phyloP scores from a whole-genome alignment of 495 filamentous ascomycete species.

The Aspergillus homomorphus region DNA sequence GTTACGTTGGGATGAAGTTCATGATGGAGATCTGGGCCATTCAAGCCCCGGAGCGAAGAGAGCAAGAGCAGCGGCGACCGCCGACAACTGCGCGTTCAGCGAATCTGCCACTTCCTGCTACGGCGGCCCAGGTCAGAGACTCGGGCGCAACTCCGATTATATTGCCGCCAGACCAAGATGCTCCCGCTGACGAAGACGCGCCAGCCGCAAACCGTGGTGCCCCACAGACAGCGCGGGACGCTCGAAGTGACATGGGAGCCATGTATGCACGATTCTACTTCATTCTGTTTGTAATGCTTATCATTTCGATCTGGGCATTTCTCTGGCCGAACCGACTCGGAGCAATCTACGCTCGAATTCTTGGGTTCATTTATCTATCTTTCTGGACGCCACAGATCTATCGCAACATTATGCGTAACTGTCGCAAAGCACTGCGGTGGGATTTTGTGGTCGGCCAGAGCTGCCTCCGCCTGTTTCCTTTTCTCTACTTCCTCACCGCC shows the following conservation, averaged over 20 bases:
- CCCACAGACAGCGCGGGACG: conserved; percentile 33
- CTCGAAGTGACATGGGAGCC: conserved; percentile 61
- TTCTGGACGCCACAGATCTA: conserved; percentile 91
- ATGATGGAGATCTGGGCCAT: conserved; percentile 83
- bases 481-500: conserved; percentile 76
- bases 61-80: conserved; percentile 41
- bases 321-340: conserved; percentile 72
- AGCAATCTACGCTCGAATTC: conserved; percentile 62
- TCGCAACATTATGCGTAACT: conserved; percentile 87
- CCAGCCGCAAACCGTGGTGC: conserved; percentile 27
- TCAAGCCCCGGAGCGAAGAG: conserved; percentile 76
- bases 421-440: conserved; percentile 82
- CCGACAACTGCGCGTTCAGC: conserved; percentile 31
- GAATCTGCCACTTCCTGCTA: conserved; percentile 61
- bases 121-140: conserved; percentile 47
- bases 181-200: conserved; percentile 40
- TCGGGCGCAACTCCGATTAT: conserved; percentile 64
- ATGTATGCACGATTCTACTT: conserved; percentile 79
- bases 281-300: conserved; percentile 62
- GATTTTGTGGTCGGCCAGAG: conserved; percentile 85
- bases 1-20: conserved; percentile 77
- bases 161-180: conserved; percentile 80
- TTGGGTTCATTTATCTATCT: conserved; percentile 74
- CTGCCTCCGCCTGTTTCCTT: conserved; percentile 67
- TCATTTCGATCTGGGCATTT: conserved; percentile 71